These are phyloP conservation scores for Aschersonia sp. DNA, from an alignment of 2,329 filamentous ascomycete genomes.

Conservation along the genomic window DNA sequence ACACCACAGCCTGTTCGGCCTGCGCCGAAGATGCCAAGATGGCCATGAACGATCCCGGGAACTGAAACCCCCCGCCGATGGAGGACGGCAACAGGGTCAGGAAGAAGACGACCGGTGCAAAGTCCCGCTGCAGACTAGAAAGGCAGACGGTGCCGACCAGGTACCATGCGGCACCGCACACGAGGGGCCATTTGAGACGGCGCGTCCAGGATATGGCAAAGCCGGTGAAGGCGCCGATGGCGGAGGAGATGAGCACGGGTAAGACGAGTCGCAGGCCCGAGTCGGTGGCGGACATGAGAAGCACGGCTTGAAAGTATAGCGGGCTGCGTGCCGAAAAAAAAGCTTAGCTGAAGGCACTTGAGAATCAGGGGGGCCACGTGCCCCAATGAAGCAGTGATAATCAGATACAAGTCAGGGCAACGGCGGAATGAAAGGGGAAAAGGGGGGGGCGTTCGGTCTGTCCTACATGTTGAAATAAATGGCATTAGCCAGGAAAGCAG, in stretches of 20 bases:
- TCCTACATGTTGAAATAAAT: conserved; percentile 44
- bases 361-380: too few relatives aligned
- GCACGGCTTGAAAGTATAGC: conserved; percentile 63
- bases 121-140: conserved; percentile 30
- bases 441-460: too few relatives aligned
- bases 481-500: conserved; percentile 35
- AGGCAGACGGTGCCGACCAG: conserved; percentile 37
- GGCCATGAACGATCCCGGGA: conserved; percentile 48
- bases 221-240: conserved; percentile 41
- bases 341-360: too few relatives aligned
- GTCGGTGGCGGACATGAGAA: conserved; percentile 51
- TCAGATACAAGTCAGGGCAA: not conserved
- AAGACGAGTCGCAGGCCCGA: conserved; percentile 60
- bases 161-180: conserved; percentile 31
- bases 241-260: conserved; percentile 41
- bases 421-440: not conserved
- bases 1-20: conserved; percentile 51
- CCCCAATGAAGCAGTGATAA: too few relatives aligned
- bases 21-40: conserved; percentile 45
- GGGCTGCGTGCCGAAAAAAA: conserved; percentile 27
- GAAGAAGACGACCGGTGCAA: conserved; percentile 38
- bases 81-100: conserved; percentile 40
- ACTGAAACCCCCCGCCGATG: conserved; percentile 48
- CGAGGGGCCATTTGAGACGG: conserved; percentile 43
- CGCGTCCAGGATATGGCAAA: conserved; percentile 46